phyloP scores from a whole-genome alignment of 163 green algal genomes.

The Scenedesmus sp. region DNA sequence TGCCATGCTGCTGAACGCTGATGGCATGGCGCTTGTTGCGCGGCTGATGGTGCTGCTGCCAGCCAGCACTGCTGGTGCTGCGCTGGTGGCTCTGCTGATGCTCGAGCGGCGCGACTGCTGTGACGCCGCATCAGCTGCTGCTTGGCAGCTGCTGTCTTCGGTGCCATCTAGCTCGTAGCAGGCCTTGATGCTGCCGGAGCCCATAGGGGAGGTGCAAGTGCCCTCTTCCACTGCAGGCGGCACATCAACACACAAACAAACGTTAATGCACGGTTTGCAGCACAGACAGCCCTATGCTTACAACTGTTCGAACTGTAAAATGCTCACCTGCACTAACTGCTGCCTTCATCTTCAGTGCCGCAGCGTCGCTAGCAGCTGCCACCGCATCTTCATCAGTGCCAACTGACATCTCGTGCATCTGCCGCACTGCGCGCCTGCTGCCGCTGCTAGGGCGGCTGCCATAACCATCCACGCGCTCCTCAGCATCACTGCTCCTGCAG shows the following conservation, averaged over 20 bases:
- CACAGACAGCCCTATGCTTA: not conserved
- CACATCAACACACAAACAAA: not conserved
- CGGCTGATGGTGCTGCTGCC: not conserved
- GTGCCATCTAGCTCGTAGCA: constrained; percentile 3
- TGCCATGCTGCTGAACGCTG: not conserved
- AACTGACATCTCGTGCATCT: constrained; percentile 11
- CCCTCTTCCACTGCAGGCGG: constrained; percentile 30
- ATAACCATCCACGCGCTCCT: not conserved
- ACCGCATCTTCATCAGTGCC: not conserved
- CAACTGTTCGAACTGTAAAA: not conserved
- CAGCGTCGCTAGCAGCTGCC: not conserved
- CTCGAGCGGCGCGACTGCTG: not conserved
- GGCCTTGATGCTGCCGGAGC: constrained; percentile 27
- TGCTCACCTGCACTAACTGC: not conserved
- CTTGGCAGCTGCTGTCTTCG: not conserved
- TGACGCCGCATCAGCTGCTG: not conserved
- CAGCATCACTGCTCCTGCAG: constrained; percentile 11
- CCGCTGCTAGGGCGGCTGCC: not conserved
- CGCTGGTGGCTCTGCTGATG: not conserved
- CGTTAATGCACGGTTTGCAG: not conserved
- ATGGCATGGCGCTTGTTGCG: not conserved
- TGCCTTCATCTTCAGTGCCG: not conserved
- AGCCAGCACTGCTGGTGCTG: not conserved
- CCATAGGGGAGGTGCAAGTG: constrained; percentile 13
- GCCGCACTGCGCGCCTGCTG: not conserved